Base-by-base conservation (phyloP, 2,329 filamentous ascomycete species). In the Alternaria burnsii region DNA sequence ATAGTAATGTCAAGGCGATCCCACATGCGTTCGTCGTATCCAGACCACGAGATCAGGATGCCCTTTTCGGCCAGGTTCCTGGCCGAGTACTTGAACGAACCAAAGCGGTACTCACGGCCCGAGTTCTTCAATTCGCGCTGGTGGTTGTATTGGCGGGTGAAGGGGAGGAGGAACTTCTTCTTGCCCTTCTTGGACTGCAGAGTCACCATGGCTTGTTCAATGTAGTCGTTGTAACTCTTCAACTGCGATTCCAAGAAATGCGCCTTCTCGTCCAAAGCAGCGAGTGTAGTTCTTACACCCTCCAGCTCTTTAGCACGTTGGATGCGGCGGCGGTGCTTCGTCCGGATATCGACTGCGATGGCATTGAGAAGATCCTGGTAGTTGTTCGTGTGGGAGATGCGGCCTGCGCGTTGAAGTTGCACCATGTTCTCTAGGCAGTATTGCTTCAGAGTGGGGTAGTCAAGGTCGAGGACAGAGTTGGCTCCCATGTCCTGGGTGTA, bases 291-390 rank as follows among this genome's bases (percentile, higher is more conserved):
- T 28, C 90, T 86, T 22, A 94, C 92, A 44, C 90, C 90, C 70
- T 99, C 95, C 40, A 98, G 80, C 78, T 99, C 95, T 48, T 92
- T 90, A 75, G 97, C 91, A 59, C 95, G 88, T 78, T 99, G 94
- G 44, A 99, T 90, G 58, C 95, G 87, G 59, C 96, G 88, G 40
- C 94, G 90, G 80, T 97, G 97, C 85, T 99, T 99, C 62, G 94
- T 97, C 46, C 96, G 91, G 76, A 99, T 99, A 75, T 99, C 95
- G 58, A 96, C 87, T 2, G 95, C 95, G 72, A 99, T 97, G 64
- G 93, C 93, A 75, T 99, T 99, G 67, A 99, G 87, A n/a, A 99
- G 87, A 75, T 99, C 95, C 80, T 99, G 95, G 80, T 98, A 99
- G 76, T 92, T 88, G 79, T 99, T 98, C 73, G 93, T 83, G 28